Evolutionary conservation across 306 rosid species (phyloP).

Genomic region (Cucumis melo): DNA sequence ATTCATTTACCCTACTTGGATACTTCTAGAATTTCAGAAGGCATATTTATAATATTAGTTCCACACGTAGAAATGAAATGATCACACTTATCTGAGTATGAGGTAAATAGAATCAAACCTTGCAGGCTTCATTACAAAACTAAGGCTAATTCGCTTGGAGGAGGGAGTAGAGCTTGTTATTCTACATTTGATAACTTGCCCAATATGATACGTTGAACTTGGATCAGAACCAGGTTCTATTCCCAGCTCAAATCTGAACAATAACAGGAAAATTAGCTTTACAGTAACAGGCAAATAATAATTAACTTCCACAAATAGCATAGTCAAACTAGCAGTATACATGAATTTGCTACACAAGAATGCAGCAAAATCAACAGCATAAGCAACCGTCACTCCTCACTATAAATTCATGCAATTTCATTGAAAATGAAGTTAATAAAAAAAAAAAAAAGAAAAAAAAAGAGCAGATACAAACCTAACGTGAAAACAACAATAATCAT

Average conservation of each 20-base stretch:
- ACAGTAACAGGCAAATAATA: constrained; percentile 10
- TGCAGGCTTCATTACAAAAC: constrained; percentile 65
- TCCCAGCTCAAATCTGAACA: constrained; percentile 78
- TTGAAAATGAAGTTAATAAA: neutral
- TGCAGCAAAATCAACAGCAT: neutral
- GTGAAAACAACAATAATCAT: neutral
- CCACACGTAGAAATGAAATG: neutral
- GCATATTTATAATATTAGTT: neutral
- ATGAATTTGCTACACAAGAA: neutral
- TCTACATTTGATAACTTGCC: constrained; percentile 88
- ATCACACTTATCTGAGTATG: neutral
- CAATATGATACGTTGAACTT: constrained; percentile 54
- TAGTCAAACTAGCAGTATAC: neutral
- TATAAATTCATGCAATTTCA: neutral
- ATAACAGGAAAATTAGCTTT: constrained; percentile 9
- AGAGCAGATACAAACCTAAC: neutral
- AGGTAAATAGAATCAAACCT: constrained; percentile 36
- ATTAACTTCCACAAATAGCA: neutral
- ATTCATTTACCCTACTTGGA: neutral
- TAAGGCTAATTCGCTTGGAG: constrained; percentile 74
- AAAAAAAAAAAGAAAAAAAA: neutral
- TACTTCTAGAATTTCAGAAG: neutral
- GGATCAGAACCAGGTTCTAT: constrained; percentile 76
- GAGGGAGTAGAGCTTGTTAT: constrained; percentile 44
- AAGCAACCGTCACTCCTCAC: neutral